phyloP scores from a whole-genome alignment of 495 filamentous ascomycete genomes.

The Neurospora intermedia region DNA sequence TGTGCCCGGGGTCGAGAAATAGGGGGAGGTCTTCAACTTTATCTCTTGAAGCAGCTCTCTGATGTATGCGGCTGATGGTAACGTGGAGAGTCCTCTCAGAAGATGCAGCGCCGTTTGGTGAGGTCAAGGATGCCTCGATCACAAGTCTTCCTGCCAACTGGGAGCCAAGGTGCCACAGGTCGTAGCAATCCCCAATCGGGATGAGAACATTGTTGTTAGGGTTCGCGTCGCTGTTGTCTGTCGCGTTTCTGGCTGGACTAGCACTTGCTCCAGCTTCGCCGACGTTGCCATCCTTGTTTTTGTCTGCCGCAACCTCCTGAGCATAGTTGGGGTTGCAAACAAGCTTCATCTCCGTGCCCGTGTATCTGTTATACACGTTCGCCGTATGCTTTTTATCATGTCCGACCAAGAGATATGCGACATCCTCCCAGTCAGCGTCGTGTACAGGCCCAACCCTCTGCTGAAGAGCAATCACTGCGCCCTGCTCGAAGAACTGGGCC shows the following conservation, averaged over 20 bases:
- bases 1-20: constrained; percentile 5
- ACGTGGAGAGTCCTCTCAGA: neutral
- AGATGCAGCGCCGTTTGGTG: neutral
- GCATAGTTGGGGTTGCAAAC: constrained; percentile 2
- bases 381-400: neutral
- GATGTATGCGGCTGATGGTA: neutral
- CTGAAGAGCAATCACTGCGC: constrained; percentile 3
- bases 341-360: neutral
- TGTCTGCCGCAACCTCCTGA: neutral
- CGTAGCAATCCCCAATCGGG: neutral
- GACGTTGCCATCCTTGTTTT: neutral
- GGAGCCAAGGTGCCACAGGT: neutral
- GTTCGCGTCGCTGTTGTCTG: neutral
- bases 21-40: neutral
- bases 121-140: neutral
- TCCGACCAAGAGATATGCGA: neutral
- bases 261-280: neutral
- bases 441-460: neutral
- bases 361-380: neutral
- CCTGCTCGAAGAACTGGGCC: constrained; percentile 1
- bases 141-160: neutral
- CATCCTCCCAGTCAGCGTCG: neutral
- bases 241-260: neutral
- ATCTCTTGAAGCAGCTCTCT: neutral
- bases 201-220: neutral